A percentile compares a stretch with the other conserved stretches of the same genome.
Conservation (phyloP, 1,139 yeast genomes). For the Lizanozyma gosingica region DNA sequence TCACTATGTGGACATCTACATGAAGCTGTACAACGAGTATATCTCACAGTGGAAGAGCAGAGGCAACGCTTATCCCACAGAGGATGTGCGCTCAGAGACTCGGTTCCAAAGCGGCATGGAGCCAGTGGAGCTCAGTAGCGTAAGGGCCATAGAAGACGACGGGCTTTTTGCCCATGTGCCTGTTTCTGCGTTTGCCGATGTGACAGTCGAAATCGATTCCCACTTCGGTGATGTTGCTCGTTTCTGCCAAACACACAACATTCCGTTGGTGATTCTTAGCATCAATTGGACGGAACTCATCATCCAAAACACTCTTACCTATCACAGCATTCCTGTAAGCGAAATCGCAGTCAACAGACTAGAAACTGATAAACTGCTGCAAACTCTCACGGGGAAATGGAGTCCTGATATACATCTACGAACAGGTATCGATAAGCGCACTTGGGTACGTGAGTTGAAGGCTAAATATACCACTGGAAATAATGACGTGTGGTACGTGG, state of each 20-base stretch:
- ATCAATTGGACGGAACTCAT: constrained; percentile 57
- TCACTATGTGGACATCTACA: constrained; percentile 39
- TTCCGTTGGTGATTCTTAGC: constrained; percentile 44
- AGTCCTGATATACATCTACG: constrained; percentile 21
- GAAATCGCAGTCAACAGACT: constrained; percentile 42
- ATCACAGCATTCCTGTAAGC: constrained; percentile 20
- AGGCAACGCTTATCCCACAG: background rate
- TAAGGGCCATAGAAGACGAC: constrained; percentile 31
- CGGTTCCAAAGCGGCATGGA: constrained; percentile 37
- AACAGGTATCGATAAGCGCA: constrained; percentile 50
- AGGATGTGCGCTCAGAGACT: constrained; percentile 22
- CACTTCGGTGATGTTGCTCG: constrained; percentile 35
- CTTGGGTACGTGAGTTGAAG: constrained; percentile 15
- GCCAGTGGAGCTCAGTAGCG: constrained; percentile 43
- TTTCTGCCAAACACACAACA: constrained; percentile 11
- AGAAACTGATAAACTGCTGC: constrained; percentile 18
- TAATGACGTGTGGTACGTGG: constrained; percentile 37
- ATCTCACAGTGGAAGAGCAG: constrained; percentile 12
- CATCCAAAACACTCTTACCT: constrained; percentile 31
- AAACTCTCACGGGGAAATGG: constrained; percentile 33
- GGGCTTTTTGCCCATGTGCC: constrained; percentile 39
- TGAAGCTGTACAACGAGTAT: constrained; percentile 24
- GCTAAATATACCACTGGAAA: constrained; percentile 6
- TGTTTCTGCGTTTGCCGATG: constrained; percentile 23
- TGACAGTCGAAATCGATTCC: constrained; percentile 27